Evolutionary conservation across 768 basidiomycete species (phyloP).

Genomic region (Termitomyces sp.): DNA sequence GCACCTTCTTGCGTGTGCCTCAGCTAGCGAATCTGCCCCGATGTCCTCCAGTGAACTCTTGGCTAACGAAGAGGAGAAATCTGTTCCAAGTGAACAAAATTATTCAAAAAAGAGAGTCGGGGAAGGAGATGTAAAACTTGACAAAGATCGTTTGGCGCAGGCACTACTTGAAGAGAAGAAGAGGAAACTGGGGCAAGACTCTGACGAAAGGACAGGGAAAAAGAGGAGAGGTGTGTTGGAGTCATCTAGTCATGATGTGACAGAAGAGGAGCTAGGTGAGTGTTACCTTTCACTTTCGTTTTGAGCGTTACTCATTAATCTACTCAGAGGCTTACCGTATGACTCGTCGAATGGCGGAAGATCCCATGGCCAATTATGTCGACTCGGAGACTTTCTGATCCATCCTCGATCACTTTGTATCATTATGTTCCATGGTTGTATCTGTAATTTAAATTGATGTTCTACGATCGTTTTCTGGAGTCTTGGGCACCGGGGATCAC

Average conservation of each 20-base stretch:
- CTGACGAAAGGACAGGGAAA: slow-evolving; percentile 53
- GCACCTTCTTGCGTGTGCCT: slow-evolving; percentile 47
- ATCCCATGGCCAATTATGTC: slow-evolving; percentile 92
- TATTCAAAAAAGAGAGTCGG: slow-evolving; percentile 77
- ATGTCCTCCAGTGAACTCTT: slow-evolving; percentile 13
- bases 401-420: background rate
- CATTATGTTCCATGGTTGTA: background rate
- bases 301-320: slow-evolving; percentile 10
- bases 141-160: slow-evolving; percentile 59
- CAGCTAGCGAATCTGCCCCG: slow-evolving; percentile 20
- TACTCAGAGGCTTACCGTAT: slow-evolving; percentile 86
- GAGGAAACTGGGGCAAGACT: slow-evolving; percentile 58
- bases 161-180: slow-evolving; percentile 81
- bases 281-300: slow-evolving; percentile 19
- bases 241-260: slow-evolving; percentile 67
- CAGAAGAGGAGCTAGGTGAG: slow-evolving; percentile 80
- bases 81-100: slow-evolving; percentile 50
- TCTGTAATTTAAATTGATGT: background rate
- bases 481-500: background rate
- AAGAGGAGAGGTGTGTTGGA: slow-evolving; percentile 47
- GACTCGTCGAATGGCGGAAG: slow-evolving; percentile 66
- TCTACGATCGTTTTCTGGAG: background rate
- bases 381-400: slow-evolving; percentile 38
- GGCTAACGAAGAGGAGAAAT: slow-evolving; percentile 20
- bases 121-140: slow-evolving; percentile 75